A percentile compares a stretch with the other conserved stretches of the same genome.
phyloP scores from a whole-genome alignment of 106 monocot species.

The Dendrobium chrysotoxum region DNA sequence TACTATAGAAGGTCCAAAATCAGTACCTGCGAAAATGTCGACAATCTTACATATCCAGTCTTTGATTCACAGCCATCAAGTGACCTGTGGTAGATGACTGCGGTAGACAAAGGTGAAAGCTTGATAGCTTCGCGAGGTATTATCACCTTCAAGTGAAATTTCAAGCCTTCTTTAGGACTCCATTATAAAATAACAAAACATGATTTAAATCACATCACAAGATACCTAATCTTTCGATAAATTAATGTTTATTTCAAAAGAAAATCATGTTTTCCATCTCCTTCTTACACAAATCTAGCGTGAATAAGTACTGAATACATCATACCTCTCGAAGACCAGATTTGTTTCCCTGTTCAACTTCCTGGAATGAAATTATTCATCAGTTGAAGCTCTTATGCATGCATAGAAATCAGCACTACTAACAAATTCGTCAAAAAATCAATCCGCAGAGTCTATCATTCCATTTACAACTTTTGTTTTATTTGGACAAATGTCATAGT shows the following conservation, averaged over 20 bases:
- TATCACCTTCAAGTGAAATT: constrained; percentile 43
- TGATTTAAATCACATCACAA: neutral
- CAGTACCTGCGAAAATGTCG: constrained; percentile 86
- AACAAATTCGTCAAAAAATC: neutral
- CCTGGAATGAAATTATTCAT: constrained; percentile 26
- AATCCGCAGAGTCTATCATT: neutral
- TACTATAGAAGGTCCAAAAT: neutral
- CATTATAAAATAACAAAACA: too few species aligned
- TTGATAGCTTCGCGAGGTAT: constrained; percentile 78
- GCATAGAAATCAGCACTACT: neutral
- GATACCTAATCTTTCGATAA: neutral
- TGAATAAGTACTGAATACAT: neutral
- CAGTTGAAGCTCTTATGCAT: neutral
- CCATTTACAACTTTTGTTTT: too few species aligned
- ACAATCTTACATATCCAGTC: constrained; percentile 89
- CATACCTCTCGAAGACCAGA: constrained; percentile 59
- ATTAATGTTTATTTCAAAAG: neutral
- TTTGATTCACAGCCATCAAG: constrained; percentile 60
- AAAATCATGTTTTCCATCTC: neutral
- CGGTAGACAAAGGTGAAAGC: constrained; percentile 67
- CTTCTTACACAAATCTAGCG: neutral
- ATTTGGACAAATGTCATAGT: neutral
- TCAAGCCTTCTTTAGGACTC: neutral
- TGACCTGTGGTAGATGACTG: constrained; percentile 65
- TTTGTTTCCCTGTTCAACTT: constrained; percentile 26